phyloP scores from a whole-genome alignment of 495 filamentous ascomycete genomes.

The Trichoderma asperelloides region DNA sequence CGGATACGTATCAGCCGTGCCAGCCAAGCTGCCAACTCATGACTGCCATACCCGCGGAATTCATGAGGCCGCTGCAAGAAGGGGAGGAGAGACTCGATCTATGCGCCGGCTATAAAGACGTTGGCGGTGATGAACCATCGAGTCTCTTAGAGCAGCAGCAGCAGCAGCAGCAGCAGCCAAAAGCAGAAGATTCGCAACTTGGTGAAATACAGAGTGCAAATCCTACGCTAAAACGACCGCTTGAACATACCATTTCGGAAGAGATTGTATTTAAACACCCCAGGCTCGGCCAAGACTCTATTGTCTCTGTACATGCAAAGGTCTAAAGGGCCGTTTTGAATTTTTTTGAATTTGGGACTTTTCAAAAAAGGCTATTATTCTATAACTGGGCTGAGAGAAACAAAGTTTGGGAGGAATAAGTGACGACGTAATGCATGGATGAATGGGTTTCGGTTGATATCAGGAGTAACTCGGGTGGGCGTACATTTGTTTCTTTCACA shows the following conservation, averaged over 20 bases:
- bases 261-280: background rate
- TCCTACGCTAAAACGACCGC: background rate
- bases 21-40: background rate
- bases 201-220: background rate
- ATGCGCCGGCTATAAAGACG: background rate
- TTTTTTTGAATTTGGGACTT: too few species aligned
- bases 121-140: background rate
- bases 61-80: background rate
- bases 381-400: too few species aligned
- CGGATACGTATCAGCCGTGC: constrained; percentile 6
- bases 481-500: too few species aligned
- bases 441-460: too few species aligned
- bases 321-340: background rate
- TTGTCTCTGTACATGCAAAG: background rate
- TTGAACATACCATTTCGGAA: background rate
- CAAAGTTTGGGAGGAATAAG: too few species aligned
- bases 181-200: background rate
- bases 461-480: background rate
- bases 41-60: background rate
- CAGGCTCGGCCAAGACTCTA: background rate
- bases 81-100: constrained; percentile 4
- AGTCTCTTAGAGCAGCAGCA: background rate
- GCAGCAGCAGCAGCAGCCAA: background rate
- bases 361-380: too few species aligned
- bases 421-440: too few species aligned